Conservation (phyloP, 2,329 filamentous ascomycete species). For the Hypomyces perniciosus region DNA sequence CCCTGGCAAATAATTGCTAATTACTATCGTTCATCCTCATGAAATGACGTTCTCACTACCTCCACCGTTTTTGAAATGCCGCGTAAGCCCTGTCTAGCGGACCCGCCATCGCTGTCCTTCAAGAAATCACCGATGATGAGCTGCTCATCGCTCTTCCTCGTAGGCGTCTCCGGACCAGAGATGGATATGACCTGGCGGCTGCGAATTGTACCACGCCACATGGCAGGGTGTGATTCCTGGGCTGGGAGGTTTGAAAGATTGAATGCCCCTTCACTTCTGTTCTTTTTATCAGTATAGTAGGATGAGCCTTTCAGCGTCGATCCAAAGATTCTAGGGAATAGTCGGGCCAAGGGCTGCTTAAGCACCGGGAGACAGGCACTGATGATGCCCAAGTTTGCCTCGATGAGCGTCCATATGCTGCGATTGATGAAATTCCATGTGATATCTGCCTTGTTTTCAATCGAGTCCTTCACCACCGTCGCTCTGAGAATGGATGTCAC, state of each 20-base stretch:
- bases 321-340: constrained; percentile 16
- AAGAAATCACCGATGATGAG: background rate
- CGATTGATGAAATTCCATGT: constrained; percentile 22
- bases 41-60: constrained; percentile 6
- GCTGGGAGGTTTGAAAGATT: background rate
- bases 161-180: background rate
- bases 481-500: constrained; percentile 33
- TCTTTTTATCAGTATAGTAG: constrained; percentile 1
- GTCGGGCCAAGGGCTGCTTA: constrained; percentile 15
- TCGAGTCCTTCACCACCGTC: constrained; percentile 27
- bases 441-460: constrained; percentile 26
- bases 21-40: background rate
- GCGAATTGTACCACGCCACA: constrained; percentile 3
- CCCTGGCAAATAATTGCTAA: too few relatives aligned
- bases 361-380: constrained; percentile 30
- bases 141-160: constrained; percentile 8
- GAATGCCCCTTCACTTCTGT: background rate
- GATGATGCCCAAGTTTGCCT: constrained; percentile 33
- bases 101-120: constrained; percentile 22
- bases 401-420: constrained; percentile 31
- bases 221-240: background rate
- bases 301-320: constrained; percentile 13
- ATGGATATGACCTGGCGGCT: background rate
- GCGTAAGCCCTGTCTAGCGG: background rate
- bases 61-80: constrained; percentile 8